Evolutionary conservation across 148 eudicot species (phyloP), one percentile per base, ranked within the genome.

Genomic region (Fagopyrum tataricum): DNA sequence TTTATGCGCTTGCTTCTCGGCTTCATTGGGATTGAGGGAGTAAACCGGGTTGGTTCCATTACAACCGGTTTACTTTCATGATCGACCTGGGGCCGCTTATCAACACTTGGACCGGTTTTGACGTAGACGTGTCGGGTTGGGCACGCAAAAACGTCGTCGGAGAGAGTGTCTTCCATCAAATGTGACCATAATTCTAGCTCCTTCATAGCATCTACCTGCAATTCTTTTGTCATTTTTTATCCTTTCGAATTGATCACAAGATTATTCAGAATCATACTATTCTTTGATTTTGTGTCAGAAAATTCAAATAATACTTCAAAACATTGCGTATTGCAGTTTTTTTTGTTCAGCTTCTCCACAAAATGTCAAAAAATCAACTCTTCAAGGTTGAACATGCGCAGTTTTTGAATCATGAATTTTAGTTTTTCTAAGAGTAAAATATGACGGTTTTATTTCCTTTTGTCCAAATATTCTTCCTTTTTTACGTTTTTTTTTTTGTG

Each of bases 181-280:
- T 87, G 85, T 3, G 98, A 91, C 79, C 93, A 85, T 86, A 94
- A 89, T 74, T 93, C 98, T 12, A 93, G 84, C 72, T 85, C 83
- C 86, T 89, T 86, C 81, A 89, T 52, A 77, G 87, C 97, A 78
- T 89, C 94, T 8, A 74, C 87, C 98, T 92, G 83, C 9, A 78
- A 31, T 14, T 4, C 39, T 64, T 0, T 24, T 61, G 41, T 61
- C n/a, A 61, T 61, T 56, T 61, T 24, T 24, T 11, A n/a, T 3
- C 52, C 40, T 55, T 37, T 9, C 20, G 4, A 20, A 14, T 62
- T 23, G 21, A 5, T 1, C 37, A 58, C 44, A 56, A 58, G 6
- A 21, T 1, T 11, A 39, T 18, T 11, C 17, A 10, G 4, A 37
- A 20, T 53, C 13, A 39, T 24, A 41, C 44, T 17, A 31, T 26